These are phyloP conservation scores for Citrus trifoliata DNA, from an alignment of 345 rosid species.

Conservation along the genomic window DNA sequence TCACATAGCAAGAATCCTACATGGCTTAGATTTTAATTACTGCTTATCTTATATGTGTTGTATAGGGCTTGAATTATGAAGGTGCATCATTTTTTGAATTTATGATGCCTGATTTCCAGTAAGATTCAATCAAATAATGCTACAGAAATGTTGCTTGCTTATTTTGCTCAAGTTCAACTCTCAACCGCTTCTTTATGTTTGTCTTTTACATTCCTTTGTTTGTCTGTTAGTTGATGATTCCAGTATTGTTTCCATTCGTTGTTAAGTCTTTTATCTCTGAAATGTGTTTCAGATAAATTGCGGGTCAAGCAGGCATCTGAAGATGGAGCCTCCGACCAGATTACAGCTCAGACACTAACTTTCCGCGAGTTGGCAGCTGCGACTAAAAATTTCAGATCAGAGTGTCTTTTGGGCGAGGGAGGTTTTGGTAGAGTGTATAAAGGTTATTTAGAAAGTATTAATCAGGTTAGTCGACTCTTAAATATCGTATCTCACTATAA, in stretches of 20 bases:
- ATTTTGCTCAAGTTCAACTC: background rate
- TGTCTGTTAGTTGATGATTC: background rate
- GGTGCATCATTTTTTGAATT: background rate
- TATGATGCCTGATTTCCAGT: background rate
- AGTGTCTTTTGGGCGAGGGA: constrained; percentile 84
- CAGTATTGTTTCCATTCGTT: background rate
- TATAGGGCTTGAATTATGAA: background rate
- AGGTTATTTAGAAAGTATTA: constrained; percentile 57
- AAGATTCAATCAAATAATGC: background rate
- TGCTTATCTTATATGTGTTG: background rate
- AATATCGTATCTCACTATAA: background rate
- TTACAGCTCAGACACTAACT: constrained; percentile 67
- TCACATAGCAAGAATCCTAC: background rate
- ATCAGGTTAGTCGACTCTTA: constrained; percentile 47
- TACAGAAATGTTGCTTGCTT: constrained; percentile 1
- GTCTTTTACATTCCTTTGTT: background rate
- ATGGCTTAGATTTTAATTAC: background rate
- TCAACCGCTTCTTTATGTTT: background rate
- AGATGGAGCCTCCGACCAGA: constrained; percentile 47
- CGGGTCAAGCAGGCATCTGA: constrained; percentile 35
- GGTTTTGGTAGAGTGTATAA: constrained; percentile 88
- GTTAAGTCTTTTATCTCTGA: background rate
- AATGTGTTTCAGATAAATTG: constrained; percentile 39
- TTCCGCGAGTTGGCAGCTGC: constrained; percentile 77
- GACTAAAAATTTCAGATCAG: constrained; percentile 74